These are phyloP conservation scores for Penicillium samsonianum DNA, from an alignment of 495 filamentous ascomycete genomes.

Conservation along the genomic window DNA sequence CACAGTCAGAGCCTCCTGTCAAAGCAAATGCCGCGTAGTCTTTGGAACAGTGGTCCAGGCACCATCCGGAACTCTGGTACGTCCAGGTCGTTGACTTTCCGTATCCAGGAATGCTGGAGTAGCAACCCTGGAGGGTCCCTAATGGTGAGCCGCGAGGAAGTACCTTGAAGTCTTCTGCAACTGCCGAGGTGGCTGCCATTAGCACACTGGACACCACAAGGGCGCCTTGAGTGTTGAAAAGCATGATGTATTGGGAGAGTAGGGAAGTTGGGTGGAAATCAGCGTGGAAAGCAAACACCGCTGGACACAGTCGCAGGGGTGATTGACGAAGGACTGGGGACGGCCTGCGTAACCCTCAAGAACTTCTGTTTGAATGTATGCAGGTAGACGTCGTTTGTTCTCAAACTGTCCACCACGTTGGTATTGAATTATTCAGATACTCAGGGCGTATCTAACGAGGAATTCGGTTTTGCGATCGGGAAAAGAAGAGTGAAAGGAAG, in stretches of 20 bases:
- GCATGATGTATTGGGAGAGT: constrained; percentile 32
- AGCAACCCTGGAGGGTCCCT: constrained; percentile 36
- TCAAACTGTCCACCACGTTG: not conserved
- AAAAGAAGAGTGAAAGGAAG: not conserved
- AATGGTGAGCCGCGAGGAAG: constrained; percentile 15
- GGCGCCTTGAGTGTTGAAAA: constrained; percentile 31
- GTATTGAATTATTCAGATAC: constrained; percentile 1
- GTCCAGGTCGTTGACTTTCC: constrained; percentile 26
- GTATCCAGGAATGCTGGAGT: constrained; percentile 35
- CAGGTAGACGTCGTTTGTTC: constrained; percentile 13
- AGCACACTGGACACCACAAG: constrained; percentile 34
- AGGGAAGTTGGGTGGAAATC: constrained; percentile 11
- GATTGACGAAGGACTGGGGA: constrained; percentile 39
- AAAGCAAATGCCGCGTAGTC: constrained; percentile 46
- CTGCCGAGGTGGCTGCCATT: constrained; percentile 25
- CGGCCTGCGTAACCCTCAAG: constrained; percentile 50
- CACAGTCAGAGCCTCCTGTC: constrained; percentile 44
- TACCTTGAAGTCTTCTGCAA: constrained; percentile 25
- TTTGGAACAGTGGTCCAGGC: constrained; percentile 38
- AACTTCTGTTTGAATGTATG: constrained; percentile 21
- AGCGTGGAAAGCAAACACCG: constrained; percentile 16
- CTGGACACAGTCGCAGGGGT: constrained; percentile 30
- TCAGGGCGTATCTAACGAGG: not conserved
- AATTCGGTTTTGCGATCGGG: not conserved
- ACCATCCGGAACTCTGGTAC: constrained; percentile 54